Evolutionary conservation across 2,329 filamentous ascomycete genomes (phyloP), one percentile per base, ranked within the genome.

Genomic region (Aureobasidium namibiae): DNA sequence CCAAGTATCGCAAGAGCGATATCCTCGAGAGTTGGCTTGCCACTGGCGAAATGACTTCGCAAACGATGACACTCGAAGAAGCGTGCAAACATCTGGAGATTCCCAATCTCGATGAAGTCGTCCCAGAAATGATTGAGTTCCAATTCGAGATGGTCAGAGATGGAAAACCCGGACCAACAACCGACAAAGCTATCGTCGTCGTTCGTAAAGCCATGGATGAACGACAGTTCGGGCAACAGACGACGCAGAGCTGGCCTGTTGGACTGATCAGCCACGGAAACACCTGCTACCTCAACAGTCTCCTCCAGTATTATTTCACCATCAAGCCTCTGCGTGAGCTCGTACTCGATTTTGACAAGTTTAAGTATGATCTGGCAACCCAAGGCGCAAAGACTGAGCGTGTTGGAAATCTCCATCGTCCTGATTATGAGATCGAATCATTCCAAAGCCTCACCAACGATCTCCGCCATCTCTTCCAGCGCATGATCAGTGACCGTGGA

Each of bases 241-340:
- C 65, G 3, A 63, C 65, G 1, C 67, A 65, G 18, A 67, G 61
- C 8, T 85, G 89, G 72, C 94, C 94, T 0, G 89, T 95, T 23
- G 94, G 94, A 0, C 80, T 97, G 6, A 82, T 86, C 63, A 99
- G 97, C 66, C 95, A 97, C 60, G 92, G 94, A 61, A 99, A 99
- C 68, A 99, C 95, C 0, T 99, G 94, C 72, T 99, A 99, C 68
- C 80, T 99, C 58, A 99, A 99, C 76, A 97, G 92, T 73, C 82
- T 99, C 50, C 79, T 99, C 10, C 94, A 99, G 67, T 97, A 95
- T 69, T 88, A 96, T 65, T 96, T 95, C 70, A 95, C 92, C 0
- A 83, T 97, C 59, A 87, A 85, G 62, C 85, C 89, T 2, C 79
- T 97, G 31, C 84, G 92, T 52, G 82, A 94, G 5, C 82, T 96